Base-by-base conservation (phyloP, 305 asterid genomes). In the Fraxinus latifolia region DNA sequence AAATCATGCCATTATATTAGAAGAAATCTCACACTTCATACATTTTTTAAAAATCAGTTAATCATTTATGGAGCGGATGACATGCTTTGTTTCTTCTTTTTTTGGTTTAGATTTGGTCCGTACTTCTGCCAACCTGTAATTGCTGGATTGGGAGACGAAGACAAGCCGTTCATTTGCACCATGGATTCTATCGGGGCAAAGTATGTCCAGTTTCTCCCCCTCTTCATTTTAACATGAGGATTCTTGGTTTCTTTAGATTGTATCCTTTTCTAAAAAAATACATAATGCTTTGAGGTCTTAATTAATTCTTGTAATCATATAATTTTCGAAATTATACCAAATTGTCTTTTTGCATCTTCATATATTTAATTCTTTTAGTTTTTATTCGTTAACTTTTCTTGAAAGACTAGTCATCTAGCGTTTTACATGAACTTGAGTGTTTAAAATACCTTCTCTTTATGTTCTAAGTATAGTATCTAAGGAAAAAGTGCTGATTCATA, bases 141-240 rank as follows among this genome's bases (percentile, higher is more conserved):
- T 87, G 99, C 97, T 88, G 99, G 98, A 86, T 82, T 96, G 87
- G 97, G 97, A 32, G 97, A 91, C 9, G 98, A 87, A 4, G 95
- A 92, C 90, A 96, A 94, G 77, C 98, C 99, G 47, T 96, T 96
- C 90, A 96, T 96, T 82, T 96, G 98, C 91, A 96, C 99, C 71
- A 96, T 96, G 99, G 99, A 94, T 82, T 89, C 98, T 21, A 96
- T 96, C 71, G 97, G 98, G 83, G 99, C 98, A 55, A 96, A 94
- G 98, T 96, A 92, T 4, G 91, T 87, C 71, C 33, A 74, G 62
- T 79, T 53, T 36, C 81, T 84, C 80, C 50, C 36, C 31, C 79
- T 76, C 73, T 83, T 78, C 32, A 50, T 74, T 79, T 77, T 74
- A 39, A 7, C 33, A 44, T 67, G 27, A 36, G 58, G 58, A 47